These are phyloP conservation scores for Boletus smithii DNA, from an alignment of 1,284 basidiomycete species.

Conservation along the genomic window DNA sequence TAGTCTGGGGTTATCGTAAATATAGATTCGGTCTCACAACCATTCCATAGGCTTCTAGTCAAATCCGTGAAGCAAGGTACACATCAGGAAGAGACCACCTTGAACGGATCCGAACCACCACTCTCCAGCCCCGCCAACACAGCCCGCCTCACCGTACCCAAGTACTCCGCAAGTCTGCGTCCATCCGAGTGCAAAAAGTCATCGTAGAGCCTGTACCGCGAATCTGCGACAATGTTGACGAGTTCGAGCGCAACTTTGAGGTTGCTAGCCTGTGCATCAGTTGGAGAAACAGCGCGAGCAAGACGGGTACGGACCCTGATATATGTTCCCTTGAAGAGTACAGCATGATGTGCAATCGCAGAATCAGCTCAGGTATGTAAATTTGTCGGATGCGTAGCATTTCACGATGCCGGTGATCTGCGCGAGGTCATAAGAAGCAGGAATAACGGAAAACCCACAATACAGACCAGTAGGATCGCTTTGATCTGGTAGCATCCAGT, in stretches of 20 bases:
- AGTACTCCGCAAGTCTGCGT: constrained; percentile 61
- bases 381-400: constrained; percentile 81
- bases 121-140: constrained; percentile 66
- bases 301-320: constrained; percentile 56
- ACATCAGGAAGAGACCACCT: constrained; percentile 38
- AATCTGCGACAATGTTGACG: constrained; percentile 85
- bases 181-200: constrained; percentile 71
- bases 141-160: constrained; percentile 68
- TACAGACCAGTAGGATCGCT: constrained; percentile 42
- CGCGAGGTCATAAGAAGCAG: constrained; percentile 28
- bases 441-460: not conserved
- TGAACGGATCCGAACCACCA: constrained; percentile 73
- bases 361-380: constrained; percentile 87
- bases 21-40: not conserved
- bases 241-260: constrained; percentile 77
- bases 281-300: not conserved
- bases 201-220: constrained; percentile 81
- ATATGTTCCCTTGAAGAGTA: constrained; percentile 63
- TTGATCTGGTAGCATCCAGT: constrained; percentile 65
- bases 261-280: constrained; percentile 51
- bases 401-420: constrained; percentile 62
- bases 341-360: constrained; percentile 79
- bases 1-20: not conserved
- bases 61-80: not conserved
- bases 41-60: not conserved